Evolutionary conservation across 2,329 filamentous ascomycete species (phyloP).

Genomic region (Stemphylium beticola): DNA sequence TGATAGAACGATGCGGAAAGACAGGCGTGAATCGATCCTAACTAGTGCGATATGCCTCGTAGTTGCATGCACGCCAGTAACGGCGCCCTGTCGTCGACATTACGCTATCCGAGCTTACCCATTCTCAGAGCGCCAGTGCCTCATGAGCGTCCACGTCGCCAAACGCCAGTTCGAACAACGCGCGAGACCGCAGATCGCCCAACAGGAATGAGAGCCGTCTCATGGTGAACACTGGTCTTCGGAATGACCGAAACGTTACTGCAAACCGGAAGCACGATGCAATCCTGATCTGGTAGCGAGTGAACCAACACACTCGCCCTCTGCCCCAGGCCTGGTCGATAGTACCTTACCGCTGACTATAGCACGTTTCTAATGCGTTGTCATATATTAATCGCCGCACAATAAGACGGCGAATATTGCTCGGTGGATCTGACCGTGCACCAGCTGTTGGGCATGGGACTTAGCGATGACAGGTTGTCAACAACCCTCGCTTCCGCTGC

Average conservation of each 20-base stretch:
- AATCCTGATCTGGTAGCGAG: constrained; percentile 13
- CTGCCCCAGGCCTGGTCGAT: constrained; percentile 4
- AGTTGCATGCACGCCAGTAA: not conserved
- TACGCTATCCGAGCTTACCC: not conserved
- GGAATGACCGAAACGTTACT: constrained; percentile 10
- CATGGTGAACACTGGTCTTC: not conserved
- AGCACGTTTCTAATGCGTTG: constrained; percentile 5
- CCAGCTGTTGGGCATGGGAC: constrained; percentile 2
- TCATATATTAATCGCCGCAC: constrained; percentile 7
- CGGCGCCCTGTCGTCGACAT: not conserved
- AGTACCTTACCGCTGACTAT: constrained; percentile 12
- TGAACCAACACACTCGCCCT: constrained; percentile 9
- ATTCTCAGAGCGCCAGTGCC: not conserved
- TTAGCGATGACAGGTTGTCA: constrained; percentile 3
- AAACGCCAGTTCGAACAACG: not conserved
- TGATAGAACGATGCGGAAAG: not conserved
- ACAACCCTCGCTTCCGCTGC: constrained; percentile 3
- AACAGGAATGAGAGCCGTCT: not conserved
- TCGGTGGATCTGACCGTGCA: constrained; percentile 7
- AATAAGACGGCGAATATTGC: constrained; percentile 10
- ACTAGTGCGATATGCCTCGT: not conserved
- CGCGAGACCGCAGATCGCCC: not conserved
- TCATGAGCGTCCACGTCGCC: not conserved
- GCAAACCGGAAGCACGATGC: constrained; percentile 2
- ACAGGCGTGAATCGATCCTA: not conserved